Percentiles rank a stretch among this genome's conserved stretches.
These are phyloP conservation scores for Barnettozyma botsteinii DNA, from an alignment of 805 yeast genomes.

Conservation along the genomic window DNA sequence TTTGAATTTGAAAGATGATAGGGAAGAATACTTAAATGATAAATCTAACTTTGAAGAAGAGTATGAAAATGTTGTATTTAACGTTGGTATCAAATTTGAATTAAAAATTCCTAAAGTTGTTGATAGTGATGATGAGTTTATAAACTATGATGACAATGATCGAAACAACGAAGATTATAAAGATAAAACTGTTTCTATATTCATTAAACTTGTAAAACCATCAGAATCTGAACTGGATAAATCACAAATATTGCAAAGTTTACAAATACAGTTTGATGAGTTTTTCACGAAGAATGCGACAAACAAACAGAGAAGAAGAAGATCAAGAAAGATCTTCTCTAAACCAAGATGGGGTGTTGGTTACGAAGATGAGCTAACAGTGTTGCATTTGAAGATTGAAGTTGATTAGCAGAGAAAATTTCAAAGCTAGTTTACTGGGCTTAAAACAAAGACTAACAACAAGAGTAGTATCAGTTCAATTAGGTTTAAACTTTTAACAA, in stretches of 20 bases:
- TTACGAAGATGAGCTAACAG: constrained; percentile 16
- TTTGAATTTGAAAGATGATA: constrained; percentile 14
- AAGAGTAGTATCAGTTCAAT: neutral
- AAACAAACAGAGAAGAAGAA: constrained; percentile 10
- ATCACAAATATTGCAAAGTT: constrained; percentile 3
- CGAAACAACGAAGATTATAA: neutral
- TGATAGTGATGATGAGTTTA: too few species aligned
- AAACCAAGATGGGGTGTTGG: constrained; percentile 23
- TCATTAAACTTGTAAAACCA: constrained; percentile 14
- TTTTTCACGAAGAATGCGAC: constrained; percentile 9
- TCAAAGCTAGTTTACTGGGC: too few species aligned
- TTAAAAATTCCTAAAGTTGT: neutral
- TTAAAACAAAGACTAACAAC: neutral
- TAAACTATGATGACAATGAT: neutral
- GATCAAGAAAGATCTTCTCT: constrained; percentile 5
- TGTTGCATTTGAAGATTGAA: constrained; percentile 10
- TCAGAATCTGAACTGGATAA: constrained; percentile 10
- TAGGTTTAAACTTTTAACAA: too few species aligned
- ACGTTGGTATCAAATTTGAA: constrained; percentile 6
- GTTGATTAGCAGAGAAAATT: constrained; percentile 2
- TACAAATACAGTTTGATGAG: constrained; percentile 13
- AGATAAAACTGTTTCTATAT: constrained; percentile 1
- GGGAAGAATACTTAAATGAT: neutral
- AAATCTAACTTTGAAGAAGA: neutral
- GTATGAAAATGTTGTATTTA: constrained; percentile 7